Base-by-base conservation (phyloP, 192 early-diverging fungal species). In the Entrophospora sp. region DNA sequence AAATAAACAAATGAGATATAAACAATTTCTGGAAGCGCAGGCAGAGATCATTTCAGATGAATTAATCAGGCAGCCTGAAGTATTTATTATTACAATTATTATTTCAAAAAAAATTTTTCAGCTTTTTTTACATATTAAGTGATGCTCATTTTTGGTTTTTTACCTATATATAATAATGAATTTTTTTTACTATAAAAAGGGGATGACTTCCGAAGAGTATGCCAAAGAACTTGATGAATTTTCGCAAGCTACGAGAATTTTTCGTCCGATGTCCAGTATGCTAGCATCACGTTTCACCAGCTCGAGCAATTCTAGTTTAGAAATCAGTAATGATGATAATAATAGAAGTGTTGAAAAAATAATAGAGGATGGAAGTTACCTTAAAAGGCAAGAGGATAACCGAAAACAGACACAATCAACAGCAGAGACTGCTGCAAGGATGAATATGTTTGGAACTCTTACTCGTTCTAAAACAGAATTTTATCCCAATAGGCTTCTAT, bases 271-370 rank as follows among this genome's bases (percentile, higher is more conserved):
- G 14, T 81, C 83, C 13, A 53, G 53, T 13, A 81, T 86, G 73
- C 90, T 93, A 81, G 80, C 85, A 4, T 80, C 80, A 8, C 73
- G 91, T 7, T 93, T 93, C 59, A 87, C 87, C 1, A 76, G 75
- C 14, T 77, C 83, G 1, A 70, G 67, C 3, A 5, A 34, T 2
- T 4, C 31, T 7, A 37, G 12, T 55, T 1, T 4, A 4, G 6
- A 34, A 57, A 1, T 37, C n/a, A 20, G 36, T 22, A 30, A 57
- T 12, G 28, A 57, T 30, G 55, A 57, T 32, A 37, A n/a, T 30
- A 38, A 22, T 57, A 32, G n/a, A 32, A 13, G 46, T 25, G 9
- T n/a, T n/a, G n/a, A n/a, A n/a, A n/a, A n/a, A n/a, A n/a, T n/a
- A n/a, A n/a, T n/a, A n/a, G n/a, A n/a, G n/a, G n/a, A n/a, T n/a